Base-by-base conservation (phyloP, 108 stramenopile species). In the Chaetoceros tenuissimus region DNA sequence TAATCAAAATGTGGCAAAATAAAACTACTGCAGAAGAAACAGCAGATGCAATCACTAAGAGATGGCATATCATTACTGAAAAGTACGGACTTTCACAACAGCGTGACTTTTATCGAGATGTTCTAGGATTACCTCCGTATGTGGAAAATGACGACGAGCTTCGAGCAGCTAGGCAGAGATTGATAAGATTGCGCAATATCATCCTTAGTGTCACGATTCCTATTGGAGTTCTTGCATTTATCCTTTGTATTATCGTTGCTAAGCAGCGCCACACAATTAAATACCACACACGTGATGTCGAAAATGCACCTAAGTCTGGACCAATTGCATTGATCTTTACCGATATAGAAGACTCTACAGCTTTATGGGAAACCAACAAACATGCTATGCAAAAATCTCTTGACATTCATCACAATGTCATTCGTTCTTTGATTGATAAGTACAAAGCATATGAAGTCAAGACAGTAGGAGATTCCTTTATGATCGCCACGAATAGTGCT, bases 391-490 rank as follows among this genome's bases (percentile, higher is more conserved):
- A 25, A 18, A 66, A 66, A 19, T 56, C 65, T 24, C 28, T 66
- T 3, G 65, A 66, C 1, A 40, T 66, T 10, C 65, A 66, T 31
- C 58, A 66, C 30, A 31, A 66, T 22, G 51, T 59, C 10, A 59
- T 66, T 10, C 65, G 65, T 27, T 31, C 51, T 44, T 16, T 50
- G 0, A 59, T 59, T 29, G 23, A 59, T 18, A 23, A 47, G 10
- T 34, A 66, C 46, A 16, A 53, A 2, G 65, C 28, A 20, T 66
- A 66, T 23, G 65, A 66, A 43, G 58, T 66, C 19, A 59, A 66
- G 24, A 66, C 65, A 1, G 49, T 59, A 27, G 65, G 65, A 19
- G 65, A 66, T 31, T 20, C 58, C 3, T 66, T 66, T 30, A 59
- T 66, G 57, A 46, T 66, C 24, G 65, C 65, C 1, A 13, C 51